These are phyloP conservation scores for Tardiomyces blankii DNA, from an alignment of 1,139 yeast genomes.

Conservation along the genomic window DNA sequence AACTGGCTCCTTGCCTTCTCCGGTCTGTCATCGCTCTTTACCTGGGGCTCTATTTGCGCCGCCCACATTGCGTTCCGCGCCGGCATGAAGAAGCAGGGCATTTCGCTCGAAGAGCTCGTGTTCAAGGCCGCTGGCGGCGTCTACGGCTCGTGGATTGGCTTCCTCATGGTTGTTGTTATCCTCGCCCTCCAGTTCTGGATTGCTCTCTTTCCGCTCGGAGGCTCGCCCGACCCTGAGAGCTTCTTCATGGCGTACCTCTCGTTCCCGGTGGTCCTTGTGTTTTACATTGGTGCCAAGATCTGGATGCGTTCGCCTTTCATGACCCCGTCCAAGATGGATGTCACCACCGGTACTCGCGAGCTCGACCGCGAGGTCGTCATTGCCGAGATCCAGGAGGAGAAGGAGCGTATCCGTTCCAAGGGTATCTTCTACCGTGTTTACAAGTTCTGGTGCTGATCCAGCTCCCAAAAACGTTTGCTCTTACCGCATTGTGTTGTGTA, in stretches of 20 bases:
- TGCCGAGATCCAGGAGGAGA: constrained; percentile 42
- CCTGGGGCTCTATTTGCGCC: constrained; percentile 63
- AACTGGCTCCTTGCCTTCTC: constrained; percentile 73
- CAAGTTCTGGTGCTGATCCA: constrained; percentile 40
- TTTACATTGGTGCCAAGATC: constrained; percentile 42
- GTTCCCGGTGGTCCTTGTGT: constrained; percentile 37
- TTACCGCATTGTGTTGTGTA: too few species aligned
- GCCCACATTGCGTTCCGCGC: constrained; percentile 58
- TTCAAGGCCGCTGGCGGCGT: constrained; percentile 62
- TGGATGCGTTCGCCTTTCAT: constrained; percentile 17
- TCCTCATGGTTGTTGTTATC: constrained; percentile 46
- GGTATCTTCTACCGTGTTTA: constrained; percentile 29
- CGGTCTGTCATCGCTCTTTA: constrained; percentile 66
- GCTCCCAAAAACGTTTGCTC: background rate
- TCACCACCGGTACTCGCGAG: constrained; percentile 44
- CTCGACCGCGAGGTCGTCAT: constrained; percentile 40
- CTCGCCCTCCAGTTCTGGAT: constrained; percentile 58
- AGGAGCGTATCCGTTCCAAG: constrained; percentile 26
- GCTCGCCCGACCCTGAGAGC: constrained; percentile 23
- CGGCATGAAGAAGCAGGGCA: constrained; percentile 58
- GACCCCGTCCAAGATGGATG: constrained; percentile 42
- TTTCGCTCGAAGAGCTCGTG: constrained; percentile 53
- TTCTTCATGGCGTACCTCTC: constrained; percentile 49
- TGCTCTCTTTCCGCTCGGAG: constrained; percentile 51
- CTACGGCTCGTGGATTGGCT: constrained; percentile 60